Conservation (phyloP, 495 filamentous ascomycete genomes). For the Aspergillus mulundensis region DNA sequence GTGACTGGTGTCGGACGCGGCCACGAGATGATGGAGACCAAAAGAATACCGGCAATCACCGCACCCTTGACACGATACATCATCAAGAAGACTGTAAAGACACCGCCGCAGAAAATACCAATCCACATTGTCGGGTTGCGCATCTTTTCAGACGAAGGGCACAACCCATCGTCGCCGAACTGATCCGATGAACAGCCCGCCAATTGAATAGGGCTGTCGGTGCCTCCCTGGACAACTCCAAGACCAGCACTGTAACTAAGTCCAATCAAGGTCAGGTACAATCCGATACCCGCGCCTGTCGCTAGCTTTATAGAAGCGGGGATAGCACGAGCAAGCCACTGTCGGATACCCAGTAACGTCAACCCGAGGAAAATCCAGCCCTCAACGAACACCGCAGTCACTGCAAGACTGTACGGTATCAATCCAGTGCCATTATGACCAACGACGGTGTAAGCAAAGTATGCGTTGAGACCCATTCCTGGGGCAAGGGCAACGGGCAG, state of each 20-base stretch:
- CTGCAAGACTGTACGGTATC: conserved; percentile 64
- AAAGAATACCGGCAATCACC: conserved; percentile 71
- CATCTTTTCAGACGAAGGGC: conserved; percentile 58
- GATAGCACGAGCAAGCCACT: conserved; percentile 77
- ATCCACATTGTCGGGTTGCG: conserved; percentile 75
- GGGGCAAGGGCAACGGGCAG: conserved; percentile 71
- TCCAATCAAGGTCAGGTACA: conserved; percentile 77
- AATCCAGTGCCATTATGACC: conserved; percentile 63
- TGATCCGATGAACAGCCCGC: conserved; percentile 55
- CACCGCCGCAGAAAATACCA: conserved; percentile 76
- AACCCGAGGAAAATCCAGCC: conserved; percentile 68
- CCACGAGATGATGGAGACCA: conserved; percentile 84
- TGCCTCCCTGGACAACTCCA: conserved; percentile 61
- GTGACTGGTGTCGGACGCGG: conserved; percentile 68
- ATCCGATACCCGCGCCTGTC: conserved; percentile 75
- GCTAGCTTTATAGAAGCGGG: conserved; percentile 77
- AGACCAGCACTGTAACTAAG: conserved; percentile 76
- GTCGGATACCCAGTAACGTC: conserved; percentile 69
- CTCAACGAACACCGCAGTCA: conserved; percentile 81
- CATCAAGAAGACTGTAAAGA: conserved; percentile 72
- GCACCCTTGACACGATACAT: conserved; percentile 81
- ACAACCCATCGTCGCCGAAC: conserved; percentile 42
- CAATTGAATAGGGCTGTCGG: conserved; percentile 57
- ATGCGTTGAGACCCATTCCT: conserved; percentile 81
- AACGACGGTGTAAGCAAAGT: conserved; percentile 80